Base-by-base conservation (phyloP, 306 rosid genomes). In the Comarum palustre region DNA sequence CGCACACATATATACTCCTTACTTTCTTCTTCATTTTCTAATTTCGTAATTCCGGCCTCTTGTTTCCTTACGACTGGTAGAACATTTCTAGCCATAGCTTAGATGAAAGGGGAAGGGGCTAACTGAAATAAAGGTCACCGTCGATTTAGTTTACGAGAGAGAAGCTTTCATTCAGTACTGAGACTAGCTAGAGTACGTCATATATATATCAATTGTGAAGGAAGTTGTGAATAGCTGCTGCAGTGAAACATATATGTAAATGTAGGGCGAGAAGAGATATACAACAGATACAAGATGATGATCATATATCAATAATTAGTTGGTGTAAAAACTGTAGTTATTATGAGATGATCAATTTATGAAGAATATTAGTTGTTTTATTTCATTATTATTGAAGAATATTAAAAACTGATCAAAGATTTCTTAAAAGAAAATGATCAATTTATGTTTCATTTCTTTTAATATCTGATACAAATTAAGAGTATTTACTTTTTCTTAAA, bases 211-310 rank as follows among this genome's bases (percentile, higher is more conserved):
- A 15, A 12, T 66, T 45, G 78, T 78, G 74, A 73, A 46, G 65
- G 69, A 12, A 19, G 59, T 41, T 68, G 81, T 62, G 70, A 57
- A 63, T 60, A 73, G 78, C 71, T 62, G 51, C 65, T 58, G 64
- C 60, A 0, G 39, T 55, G 60, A 31, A 0, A 7, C 13, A 55
- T 25, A 14, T 59, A 59, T 6, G 73, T 5, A 50, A 38, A 66
- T 6, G 54, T 48, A 31, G 47, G 25, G 39, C 13, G 65, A 74
- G 36, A 59, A n/a, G 66, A 69, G 29, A 16, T 38, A 20, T 71
- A 41, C 42, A 66, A 55, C 24, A 34, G 16, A 25, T 59, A 29
- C 39, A 57, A 55, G 78, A 29, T 14, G 65, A 58, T 58, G 38
- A 27, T 29, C 65, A 39, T 39, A 8, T 39, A 17, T 48, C n/a